Evolutionary conservation across 75 land plant species (phyloP), one percentile per base, ranked within the genome.

Genomic region (Isoetes taiwanensis): DNA sequence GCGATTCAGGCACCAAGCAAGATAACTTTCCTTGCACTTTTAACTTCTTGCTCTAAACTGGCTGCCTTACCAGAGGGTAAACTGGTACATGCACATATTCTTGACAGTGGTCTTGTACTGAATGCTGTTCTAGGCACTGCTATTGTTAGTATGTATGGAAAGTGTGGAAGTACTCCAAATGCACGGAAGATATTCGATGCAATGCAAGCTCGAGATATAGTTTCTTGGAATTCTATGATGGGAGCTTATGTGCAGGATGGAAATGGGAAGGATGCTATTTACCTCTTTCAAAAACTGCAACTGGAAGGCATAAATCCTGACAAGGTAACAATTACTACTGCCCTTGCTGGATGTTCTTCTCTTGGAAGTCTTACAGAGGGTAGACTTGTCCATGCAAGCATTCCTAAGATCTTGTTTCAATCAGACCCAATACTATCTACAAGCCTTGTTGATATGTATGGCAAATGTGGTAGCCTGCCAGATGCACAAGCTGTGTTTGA

Each of bases 321-420:
- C 42, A 54, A 35, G 1, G 52, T 78, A 28, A 78, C 72, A 1
- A 59, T 63, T 64, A 24, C 65, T 1, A 28, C 23, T 39, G 56
- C 61, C 1, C 24, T 77, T 24, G 32, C 56, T 10, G 67, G 71
- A 14, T 77, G 79, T 38, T 26, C 64, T 1, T 16, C 30, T 0
- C 57, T 52, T 8, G 62, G 24, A 41, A 56, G 52, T 43, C 17
- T 52, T 27, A 40, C 16, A 29, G 54, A 58, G 35, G 79, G 71
- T 11, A 30, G 19, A 41, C 37, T 30, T 37, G 54, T 77, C 42
- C 79, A 77, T 57, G 41, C 59, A 33, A 58, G 52, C 34, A 66
- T 61, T 30, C 38, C 68, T 8, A 72, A 68, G 53, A 48, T 17
- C 27, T 58, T 68, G n/a, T 64, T 65, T 28, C 57, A 69, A 32